phyloP scores from a whole-genome alignment of 108 stramenopile genomes.

The Cyclotella distinguenda region DNA sequence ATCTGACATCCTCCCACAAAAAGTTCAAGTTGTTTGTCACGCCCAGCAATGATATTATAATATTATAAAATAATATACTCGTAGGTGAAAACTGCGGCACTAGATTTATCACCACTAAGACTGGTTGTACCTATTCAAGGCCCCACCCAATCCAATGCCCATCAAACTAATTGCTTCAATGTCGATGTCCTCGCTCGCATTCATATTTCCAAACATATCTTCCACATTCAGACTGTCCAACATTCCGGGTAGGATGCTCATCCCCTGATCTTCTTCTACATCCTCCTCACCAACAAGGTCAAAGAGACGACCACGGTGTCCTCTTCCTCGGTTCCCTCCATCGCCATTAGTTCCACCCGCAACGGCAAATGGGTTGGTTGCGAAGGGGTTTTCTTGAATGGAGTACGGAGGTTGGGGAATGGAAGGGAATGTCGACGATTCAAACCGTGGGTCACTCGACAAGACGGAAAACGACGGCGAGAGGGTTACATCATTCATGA shows the following conservation, averaged over 20 bases:
- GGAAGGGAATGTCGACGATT: conserved; percentile 34
- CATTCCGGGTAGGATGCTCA: conserved; percentile 63
- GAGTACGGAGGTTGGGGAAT: conserved; percentile 40
- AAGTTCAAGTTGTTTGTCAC: too few species aligned
- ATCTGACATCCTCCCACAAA: too few species aligned
- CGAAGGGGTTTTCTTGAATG: conserved; percentile 35
- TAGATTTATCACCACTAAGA: conserved; percentile 12
- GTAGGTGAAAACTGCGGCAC: background rate
- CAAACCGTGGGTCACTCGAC: conserved; percentile 5
- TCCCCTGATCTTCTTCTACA: conserved; percentile 49
- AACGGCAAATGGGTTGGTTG: conserved; percentile 12
- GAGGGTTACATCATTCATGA: conserved; percentile 18
- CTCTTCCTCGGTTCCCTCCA: conserved; percentile 29
- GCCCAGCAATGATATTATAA: too few species aligned
- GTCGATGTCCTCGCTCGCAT: conserved; percentile 63
- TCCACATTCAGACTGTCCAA: conserved; percentile 66
- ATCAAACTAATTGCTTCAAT: conserved; percentile 87
- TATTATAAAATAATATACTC: too few species aligned
- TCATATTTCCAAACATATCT: conserved; percentile 54
- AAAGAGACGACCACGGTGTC: conserved; percentile 76
- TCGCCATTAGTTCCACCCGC: conserved; percentile 23
- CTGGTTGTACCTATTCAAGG: conserved; percentile 24
- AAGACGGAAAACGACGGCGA: conserved; percentile 26
- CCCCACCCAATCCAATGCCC: conserved; percentile 64
- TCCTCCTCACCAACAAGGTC: conserved; percentile 81